A percentile compares a stretch with the other conserved stretches of the same genome.
Evolutionary conservation across 306 rosid species (phyloP).

Genomic region (Prunus salicina): DNA sequence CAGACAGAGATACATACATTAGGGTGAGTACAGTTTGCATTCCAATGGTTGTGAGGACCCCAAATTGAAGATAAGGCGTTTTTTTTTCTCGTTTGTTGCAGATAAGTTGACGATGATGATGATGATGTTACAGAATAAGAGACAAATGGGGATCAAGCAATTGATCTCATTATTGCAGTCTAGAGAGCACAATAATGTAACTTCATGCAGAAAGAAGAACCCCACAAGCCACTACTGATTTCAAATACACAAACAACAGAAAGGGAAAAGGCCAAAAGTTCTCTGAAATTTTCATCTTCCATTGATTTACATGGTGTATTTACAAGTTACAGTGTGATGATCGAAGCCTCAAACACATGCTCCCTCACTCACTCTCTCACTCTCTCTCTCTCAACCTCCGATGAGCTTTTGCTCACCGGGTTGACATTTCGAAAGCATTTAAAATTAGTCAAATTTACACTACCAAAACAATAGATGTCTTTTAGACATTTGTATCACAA

Average conservation of each 20-base stretch:
- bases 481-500: constrained; percentile 59
- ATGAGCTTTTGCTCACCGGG: constrained; percentile 68
- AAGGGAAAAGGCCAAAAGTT: not conserved
- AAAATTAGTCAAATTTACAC: constrained; percentile 64
- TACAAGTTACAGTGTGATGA: constrained; percentile 69
- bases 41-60: not conserved
- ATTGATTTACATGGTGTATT: constrained; percentile 66
- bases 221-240: constrained; percentile 15
- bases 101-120: constrained; percentile 7
- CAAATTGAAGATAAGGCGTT: constrained; percentile 16
- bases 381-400: constrained; percentile 54
- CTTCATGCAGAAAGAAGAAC: constrained; percentile 16
- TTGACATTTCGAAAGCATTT: constrained; percentile 56
- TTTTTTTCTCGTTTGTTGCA: not conserved
- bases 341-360: constrained; percentile 40
- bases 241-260: not conserved
- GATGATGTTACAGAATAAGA: constrained; percentile 7
- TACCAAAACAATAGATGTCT: constrained; percentile 36
- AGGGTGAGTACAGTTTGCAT: not conserved
- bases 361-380: not conserved
- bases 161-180: constrained; percentile 24
- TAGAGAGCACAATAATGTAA: constrained; percentile 22
- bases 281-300: constrained; percentile 40
- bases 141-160: constrained; percentile 23
- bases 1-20: too few relatives aligned